Evolutionary conservation across 345 rosid genomes (phyloP), one percentile per base, ranked within the genome.

Genomic region (Cochlearia excelsa): DNA sequence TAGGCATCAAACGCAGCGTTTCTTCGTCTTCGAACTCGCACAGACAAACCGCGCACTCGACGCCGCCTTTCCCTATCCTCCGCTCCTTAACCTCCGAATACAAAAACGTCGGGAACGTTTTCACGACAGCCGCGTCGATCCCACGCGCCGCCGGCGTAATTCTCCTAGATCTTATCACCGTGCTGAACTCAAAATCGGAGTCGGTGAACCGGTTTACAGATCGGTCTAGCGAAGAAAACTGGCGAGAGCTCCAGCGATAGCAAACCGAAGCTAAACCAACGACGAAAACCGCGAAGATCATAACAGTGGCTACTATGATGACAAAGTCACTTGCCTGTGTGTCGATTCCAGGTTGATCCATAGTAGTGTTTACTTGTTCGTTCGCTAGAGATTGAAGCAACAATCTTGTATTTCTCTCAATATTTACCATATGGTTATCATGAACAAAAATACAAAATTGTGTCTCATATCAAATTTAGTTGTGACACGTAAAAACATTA

Each of bases 11-110:
- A 68, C 93, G 83, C 23, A 16, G 23, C 23, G 23, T 16, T 16
- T 16, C 23, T 0, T 80, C 73, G 40, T 87, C 94, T 68, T 79
- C 79, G 54, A 90, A 87, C 75, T 90, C 97, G 59, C 79, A 79
- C 3, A 90, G 54, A 74, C 95, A 90, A 29, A 90, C 87, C 9
- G 84, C 94, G 64, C 97, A 90, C 61, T 87, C 94, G 4, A 77
- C 72, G 27, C 79, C 67, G 9, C 57, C 81, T 53, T 72, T 78
- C 41, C 87, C 88, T 7, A 82, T 69, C 79, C 76, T 79, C 31
- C 72, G 72, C 50, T 77, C 81, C 67, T 80, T 85, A n/a, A 87
- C 94, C 29, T 78, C 54, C 34, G 88, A 85, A 69, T 82, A 90
- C 2, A 74, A 69, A 57, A 90, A 90, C 31, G 80, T 70, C 34